These are phyloP conservation scores for Ascochyta lentis DNA, from an alignment of 2,329 filamentous ascomycete species.

Conservation along the genomic window DNA sequence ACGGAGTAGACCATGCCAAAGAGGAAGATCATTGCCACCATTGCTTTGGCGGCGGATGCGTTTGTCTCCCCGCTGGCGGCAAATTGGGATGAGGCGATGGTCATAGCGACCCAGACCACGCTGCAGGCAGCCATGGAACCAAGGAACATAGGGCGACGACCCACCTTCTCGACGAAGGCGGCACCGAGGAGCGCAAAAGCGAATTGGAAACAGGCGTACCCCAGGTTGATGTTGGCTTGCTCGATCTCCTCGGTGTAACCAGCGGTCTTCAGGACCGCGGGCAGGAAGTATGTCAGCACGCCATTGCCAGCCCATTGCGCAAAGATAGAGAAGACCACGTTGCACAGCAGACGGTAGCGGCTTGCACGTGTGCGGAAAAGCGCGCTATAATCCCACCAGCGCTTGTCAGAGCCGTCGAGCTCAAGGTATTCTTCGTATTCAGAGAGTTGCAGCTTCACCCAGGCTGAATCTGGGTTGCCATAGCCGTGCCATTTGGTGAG, in stretches of 20 bases:
- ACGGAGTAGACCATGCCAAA: slow-evolving; percentile 50
- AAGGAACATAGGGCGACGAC: slow-evolving; percentile 45
- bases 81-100: slow-evolving; percentile 17
- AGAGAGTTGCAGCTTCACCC: slow-evolving; percentile 46
- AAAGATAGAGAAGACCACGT: slow-evolving; percentile 51
- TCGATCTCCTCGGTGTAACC: slow-evolving; percentile 42
- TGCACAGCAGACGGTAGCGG: slow-evolving; percentile 45
- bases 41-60: slow-evolving; percentile 33
- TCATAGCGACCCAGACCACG: slow-evolving; percentile 38
- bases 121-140: slow-evolving; percentile 10
- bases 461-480: slow-evolving; percentile 45
- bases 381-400: slow-evolving; percentile 46
- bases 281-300: slow-evolving; percentile 44
- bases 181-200: slow-evolving; percentile 45
- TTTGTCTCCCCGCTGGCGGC: slow-evolving; percentile 21
- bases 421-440: slow-evolving; percentile 46
- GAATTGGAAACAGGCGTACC: slow-evolving; percentile 44
- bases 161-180: slow-evolving; percentile 42
- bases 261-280: slow-evolving; percentile 44
- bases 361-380: slow-evolving; percentile 37
- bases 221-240: slow-evolving; percentile 49
- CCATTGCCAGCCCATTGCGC: slow-evolving; percentile 52
- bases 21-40: slow-evolving; percentile 49
- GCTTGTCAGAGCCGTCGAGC: slow-evolving; percentile 34
- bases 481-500: slow-evolving; percentile 65